phyloP scores from a whole-genome alignment of 2,329 filamentous ascomycete species.

The Rhytidhysteron rufulum region DNA sequence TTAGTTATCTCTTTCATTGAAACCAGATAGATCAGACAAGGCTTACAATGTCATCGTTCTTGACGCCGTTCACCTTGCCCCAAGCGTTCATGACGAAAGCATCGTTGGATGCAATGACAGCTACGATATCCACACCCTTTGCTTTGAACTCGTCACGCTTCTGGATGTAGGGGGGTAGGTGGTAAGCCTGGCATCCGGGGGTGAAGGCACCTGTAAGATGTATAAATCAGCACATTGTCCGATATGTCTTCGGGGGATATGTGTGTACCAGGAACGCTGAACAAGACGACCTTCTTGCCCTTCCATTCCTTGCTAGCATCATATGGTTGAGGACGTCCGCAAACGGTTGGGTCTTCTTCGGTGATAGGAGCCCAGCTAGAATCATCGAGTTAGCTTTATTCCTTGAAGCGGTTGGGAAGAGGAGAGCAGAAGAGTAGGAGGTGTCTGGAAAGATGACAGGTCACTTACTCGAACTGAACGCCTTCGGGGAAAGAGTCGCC shows the following conservation, averaged over 20 bases:
- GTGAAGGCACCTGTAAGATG: slow-evolving; percentile 67
- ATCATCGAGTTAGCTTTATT: background rate
- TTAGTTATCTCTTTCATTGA: background rate
- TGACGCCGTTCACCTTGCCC: slow-evolving; percentile 82
- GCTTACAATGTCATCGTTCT: slow-evolving; percentile 63
- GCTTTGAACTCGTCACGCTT: slow-evolving; percentile 66
- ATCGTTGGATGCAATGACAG: slow-evolving; percentile 82
- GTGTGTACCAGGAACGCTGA: slow-evolving; percentile 59
- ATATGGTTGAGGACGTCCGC: slow-evolving; percentile 74
- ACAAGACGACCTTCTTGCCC: slow-evolving; percentile 67
- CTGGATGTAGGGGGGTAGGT: slow-evolving; percentile 76
- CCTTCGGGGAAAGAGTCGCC: slow-evolving; percentile 80
- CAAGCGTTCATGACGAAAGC: slow-evolving; percentile 83
- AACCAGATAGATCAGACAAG: too few species aligned
- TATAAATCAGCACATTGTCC: background rate
- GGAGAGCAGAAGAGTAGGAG: slow-evolving; percentile 1
- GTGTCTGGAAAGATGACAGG: slow-evolving; percentile 4
- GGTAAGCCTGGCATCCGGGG: slow-evolving; percentile 75
- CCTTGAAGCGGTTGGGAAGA: slow-evolving; percentile 1
- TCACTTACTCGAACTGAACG: slow-evolving; percentile 68
- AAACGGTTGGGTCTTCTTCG: slow-evolving; percentile 67
- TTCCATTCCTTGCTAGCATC: slow-evolving; percentile 74
- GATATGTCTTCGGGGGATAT: background rate
- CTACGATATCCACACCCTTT: slow-evolving; percentile 79
- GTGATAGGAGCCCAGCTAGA: slow-evolving; percentile 72